Evolutionary conservation across 345 rosid species (phyloP), one percentile per base, ranked within the genome.

Genomic region (Eucalyptus paniculata): DNA sequence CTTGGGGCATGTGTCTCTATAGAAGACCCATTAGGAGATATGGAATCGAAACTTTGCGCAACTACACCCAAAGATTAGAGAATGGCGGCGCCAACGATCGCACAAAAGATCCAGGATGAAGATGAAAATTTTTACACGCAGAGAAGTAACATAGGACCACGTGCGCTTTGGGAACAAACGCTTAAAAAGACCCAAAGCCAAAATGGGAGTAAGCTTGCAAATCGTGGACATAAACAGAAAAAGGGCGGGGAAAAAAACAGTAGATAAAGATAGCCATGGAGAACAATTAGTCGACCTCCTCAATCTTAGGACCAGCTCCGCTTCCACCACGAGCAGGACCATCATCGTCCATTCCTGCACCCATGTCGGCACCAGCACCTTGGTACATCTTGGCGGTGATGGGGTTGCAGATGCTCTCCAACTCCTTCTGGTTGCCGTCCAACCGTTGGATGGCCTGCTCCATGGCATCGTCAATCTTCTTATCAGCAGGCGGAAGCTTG

Each of bases 381-480:
- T 94, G 93, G 92, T 96, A 96, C 97, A 95, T 95, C 92, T 96
- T 96, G 0, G 97, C 97, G 6, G 95, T 96, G 91, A 96, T 96
- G 21, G 98, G 98, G 92, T 95, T 96, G 94, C 96, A 96, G 82
- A 95, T 91, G 92, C 96, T 92, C 93, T 96, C 98, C 93, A 96
- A 87, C n/a, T 95, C 98, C 92, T 95, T 95, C 90, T 96, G 98
- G 93, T 96, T 96, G 89, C 92, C 90, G 89, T 96, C 98, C 2
- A 96, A 86, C 98, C 97, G 92, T 53, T 94, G 96, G 67, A 96
- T 94, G 88, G 98, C 95, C 86, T 91, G 90, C 88, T 95, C 96
- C 4, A 92, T 94, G 0, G 95, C 93, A 49, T 96, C 96, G 88
- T 94, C 98, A 3, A 96, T 94, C 95, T 94, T 96, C 93, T 95